Conservation (phyloP, 345 rosid species). For the Hevea brasiliensis region DNA sequence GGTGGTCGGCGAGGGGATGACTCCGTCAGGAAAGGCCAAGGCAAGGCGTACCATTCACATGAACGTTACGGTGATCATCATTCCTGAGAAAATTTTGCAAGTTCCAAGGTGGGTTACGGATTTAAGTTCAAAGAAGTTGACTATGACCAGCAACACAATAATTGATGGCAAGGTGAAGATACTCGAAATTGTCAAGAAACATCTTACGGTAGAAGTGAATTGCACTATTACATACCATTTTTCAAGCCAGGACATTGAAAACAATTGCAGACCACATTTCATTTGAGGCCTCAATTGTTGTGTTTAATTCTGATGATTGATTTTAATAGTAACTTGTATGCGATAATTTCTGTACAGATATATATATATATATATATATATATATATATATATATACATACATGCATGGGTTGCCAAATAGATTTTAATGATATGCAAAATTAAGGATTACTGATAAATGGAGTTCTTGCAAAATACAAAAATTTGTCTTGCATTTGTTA, state of each 20-base stretch:
- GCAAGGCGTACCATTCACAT: constrained; percentile 39
- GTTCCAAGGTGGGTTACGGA: constrained; percentile 14
- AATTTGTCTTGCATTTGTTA: no score
- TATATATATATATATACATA: no score
- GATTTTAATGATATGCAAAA: no score
- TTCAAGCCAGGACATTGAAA: constrained; percentile 6
- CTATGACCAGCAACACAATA: constrained; percentile 30
- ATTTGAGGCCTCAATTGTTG: background rate
- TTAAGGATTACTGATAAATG: no score
- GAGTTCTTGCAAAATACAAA: no score
- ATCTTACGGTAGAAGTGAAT: constrained; percentile 26
- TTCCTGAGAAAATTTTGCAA: constrained; percentile 16
- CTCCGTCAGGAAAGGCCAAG: constrained; percentile 34
- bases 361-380: no score
- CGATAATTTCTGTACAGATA: no score
- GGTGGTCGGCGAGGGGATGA: constrained; percentile 37
- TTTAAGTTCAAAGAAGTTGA: constrained; percentile 9
- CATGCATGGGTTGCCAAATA: no score
- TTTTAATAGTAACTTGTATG: no score
- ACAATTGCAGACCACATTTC: constrained; percentile 9
- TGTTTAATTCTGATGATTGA: no score
- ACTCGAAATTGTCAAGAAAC: constrained; percentile 33
- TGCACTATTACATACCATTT: constrained; percentile 31
- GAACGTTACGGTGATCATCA: constrained; percentile 42
- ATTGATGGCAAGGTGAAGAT: constrained; percentile 46